Percentiles rank a stretch among this genome's conserved stretches.
These are phyloP conservation scores for Penicillium herquei DNA, from an alignment of 495 filamentous ascomycete species.

Conservation along the genomic window DNA sequence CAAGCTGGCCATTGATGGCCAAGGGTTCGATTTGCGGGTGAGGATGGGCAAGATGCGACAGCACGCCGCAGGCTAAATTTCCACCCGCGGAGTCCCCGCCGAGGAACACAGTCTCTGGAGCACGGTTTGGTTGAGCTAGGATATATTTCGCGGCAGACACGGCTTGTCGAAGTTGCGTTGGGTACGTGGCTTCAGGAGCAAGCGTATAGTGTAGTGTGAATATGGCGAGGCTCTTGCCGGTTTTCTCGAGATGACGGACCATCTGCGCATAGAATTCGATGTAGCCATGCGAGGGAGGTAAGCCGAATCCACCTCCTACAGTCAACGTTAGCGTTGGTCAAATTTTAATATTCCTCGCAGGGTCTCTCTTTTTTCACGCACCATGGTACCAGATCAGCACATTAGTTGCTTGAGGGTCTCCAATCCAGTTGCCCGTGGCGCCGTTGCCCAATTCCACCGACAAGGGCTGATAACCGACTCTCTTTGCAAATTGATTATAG, in stretches of 20 bases:
- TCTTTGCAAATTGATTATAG: conserved; percentile 48
- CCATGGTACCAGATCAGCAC: conserved; percentile 61
- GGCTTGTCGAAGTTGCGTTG: conserved; percentile 59
- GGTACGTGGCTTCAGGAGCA: conserved; percentile 56
- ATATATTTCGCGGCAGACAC: conserved; percentile 51
- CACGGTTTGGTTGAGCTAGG: conserved; percentile 38
- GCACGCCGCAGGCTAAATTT: conserved; percentile 55
- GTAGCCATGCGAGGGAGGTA: conserved; percentile 50
- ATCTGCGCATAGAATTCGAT: conserved; percentile 52
- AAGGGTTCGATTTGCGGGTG: conserved; percentile 49
- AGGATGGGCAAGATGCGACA: conserved; percentile 61
- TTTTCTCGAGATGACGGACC: conserved; percentile 26
- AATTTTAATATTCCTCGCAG: neutral
- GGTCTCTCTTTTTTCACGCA: conserved; percentile 17
- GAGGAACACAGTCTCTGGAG: conserved; percentile 49
- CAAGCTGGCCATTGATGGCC: conserved; percentile 25
- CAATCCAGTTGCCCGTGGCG: conserved; percentile 60
- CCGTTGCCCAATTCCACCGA: conserved; percentile 51
- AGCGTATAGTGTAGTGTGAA: conserved; percentile 58
- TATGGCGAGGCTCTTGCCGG: conserved; percentile 46
- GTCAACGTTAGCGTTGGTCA: neutral
- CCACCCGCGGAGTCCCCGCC: conserved; percentile 67
- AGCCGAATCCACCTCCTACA: conserved; percentile 59
- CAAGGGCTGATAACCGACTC: conserved; percentile 39
- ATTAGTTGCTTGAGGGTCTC: conserved; percentile 50